Base-by-base conservation (phyloP, 305 asterid genomes). In the Ajuga reptans region DNA sequence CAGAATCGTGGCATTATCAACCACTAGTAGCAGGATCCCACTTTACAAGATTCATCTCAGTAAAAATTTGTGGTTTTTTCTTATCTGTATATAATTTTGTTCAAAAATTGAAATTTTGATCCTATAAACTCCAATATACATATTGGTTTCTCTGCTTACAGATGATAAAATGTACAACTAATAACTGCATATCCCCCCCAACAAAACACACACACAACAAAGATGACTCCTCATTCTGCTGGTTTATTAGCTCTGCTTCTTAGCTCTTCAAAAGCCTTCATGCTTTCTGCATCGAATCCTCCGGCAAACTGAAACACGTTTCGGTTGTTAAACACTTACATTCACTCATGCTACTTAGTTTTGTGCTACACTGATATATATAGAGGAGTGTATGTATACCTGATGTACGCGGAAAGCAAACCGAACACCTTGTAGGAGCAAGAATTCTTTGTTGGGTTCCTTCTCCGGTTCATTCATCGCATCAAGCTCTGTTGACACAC, bases 231-330 rank as follows among this genome's bases (percentile, higher is more conserved):
- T 81, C 84, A 85, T 50, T 75, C 82, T 74, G 70, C 86, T 42
- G 76, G 82, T 46, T 75, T 81, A 62, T 74, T 71, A 68, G 94
- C 86, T 6, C 93, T 78, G 78, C 93, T 87, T 83, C 98, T 86
- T 66, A 94, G 82, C 76, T 91, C 99, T 86, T 91, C 99, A 66
- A 94, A 94, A n/a, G 96, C 95, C 83, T 86, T 87, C 99, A 94
- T 94, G 81, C 99, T 94, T 68, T 91, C 99, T 17, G 93, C 91
- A 68, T 94, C 99, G 72, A 94, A 94, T n/a, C 99, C 99, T 83
- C 99, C 99, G 21, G 96, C 96, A 77, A 94, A 94, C 99, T 94
- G 90, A 59, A 79, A 79, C 66, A 12, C 7, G 51, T 54, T 64
- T 37, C 0, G 47, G 39, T 63, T 45, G 34, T 6, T 52, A 47